phyloP scores from a whole-genome alignment of 148 eudicot genomes.

The Persicaria tinctoria region DNA sequence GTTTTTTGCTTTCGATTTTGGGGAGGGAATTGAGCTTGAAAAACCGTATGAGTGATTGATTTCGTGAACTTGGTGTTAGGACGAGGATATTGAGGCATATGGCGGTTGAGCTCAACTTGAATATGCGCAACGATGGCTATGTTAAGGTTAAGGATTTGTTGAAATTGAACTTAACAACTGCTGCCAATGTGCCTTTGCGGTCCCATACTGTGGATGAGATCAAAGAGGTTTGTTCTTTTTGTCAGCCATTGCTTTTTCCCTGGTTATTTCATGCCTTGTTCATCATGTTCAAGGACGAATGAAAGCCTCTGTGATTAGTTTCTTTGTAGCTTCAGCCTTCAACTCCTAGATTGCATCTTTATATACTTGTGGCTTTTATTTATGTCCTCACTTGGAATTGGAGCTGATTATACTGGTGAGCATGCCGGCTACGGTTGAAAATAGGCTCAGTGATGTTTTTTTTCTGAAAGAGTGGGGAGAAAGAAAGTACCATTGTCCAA shows the following conservation, averaged over 20 bases:
- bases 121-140: slow-evolving; percentile 86
- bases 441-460: no score
- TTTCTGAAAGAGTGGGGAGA: no score
- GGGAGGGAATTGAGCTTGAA: neutral
- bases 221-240: slow-evolving; percentile 58
- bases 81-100: slow-evolving; percentile 76
- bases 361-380: neutral
- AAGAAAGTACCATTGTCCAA: neutral
- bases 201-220: slow-evolving; percentile 81
- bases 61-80: slow-evolving; percentile 26
- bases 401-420: neutral
- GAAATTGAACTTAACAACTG: slow-evolving; percentile 53
- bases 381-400: neutral
- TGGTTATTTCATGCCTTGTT: neutral
- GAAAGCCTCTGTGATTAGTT: neutral
- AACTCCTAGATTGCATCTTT: neutral
- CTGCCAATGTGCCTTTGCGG: slow-evolving; percentile 59
- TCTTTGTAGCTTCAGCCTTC: neutral
- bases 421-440: no score
- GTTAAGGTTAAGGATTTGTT: slow-evolving; percentile 73
- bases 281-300: neutral
- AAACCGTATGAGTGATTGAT: neutral
- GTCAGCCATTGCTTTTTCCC: neutral
- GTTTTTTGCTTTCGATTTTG: neutral
- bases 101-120: slow-evolving; percentile 68